Conservation (phyloP, 345 rosid species). For the Microthlaspi erraticum region DNA sequence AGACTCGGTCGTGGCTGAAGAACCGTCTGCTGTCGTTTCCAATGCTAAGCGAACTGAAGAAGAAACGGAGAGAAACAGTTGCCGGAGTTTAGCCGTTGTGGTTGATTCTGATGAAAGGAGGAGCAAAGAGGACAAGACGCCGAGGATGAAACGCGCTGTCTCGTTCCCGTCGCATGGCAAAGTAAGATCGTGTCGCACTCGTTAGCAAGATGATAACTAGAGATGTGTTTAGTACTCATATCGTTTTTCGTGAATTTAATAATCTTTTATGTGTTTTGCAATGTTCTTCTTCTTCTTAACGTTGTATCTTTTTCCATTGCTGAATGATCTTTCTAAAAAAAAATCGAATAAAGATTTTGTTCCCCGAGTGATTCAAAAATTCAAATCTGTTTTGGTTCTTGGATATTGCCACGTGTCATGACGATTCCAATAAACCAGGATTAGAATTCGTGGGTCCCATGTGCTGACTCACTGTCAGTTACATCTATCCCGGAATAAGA, state of each 20-base stretch:
- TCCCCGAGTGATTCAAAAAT: not conserved
- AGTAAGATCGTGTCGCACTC: slow-evolving; percentile 36
- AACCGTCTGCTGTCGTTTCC: not conserved
- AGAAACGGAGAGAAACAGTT: slow-evolving; percentile 18
- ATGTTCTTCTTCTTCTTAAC: not conserved
- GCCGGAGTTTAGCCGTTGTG: slow-evolving; percentile 33
- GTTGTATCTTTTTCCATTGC: not conserved
- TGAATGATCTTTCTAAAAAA: not conserved
- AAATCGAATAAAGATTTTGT: not conserved
- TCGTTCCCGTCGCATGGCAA: slow-evolving; percentile 33
- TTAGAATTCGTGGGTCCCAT: not conserved
- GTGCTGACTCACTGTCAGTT: too few relatives aligned
- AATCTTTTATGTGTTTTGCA: not conserved
- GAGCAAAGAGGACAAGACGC: not conserved
- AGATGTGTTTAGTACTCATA: not conserved
- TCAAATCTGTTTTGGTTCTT: not conserved
- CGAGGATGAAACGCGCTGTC: slow-evolving; percentile 32
- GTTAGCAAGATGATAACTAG: slow-evolving; percentile 2
- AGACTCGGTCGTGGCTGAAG: slow-evolving; percentile 18
- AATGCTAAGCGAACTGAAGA: slow-evolving; percentile 1
- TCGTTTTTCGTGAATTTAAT: not conserved
- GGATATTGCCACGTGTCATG: not conserved
- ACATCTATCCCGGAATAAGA: too few relatives aligned
- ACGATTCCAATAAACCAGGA: too few relatives aligned
- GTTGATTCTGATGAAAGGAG: slow-evolving; percentile 15